Percentiles rank a stretch among this genome's conserved stretches.
Evolutionary conservation across 345 rosid species (phyloP).

Genomic region (Aquilaria malaccensis): DNA sequence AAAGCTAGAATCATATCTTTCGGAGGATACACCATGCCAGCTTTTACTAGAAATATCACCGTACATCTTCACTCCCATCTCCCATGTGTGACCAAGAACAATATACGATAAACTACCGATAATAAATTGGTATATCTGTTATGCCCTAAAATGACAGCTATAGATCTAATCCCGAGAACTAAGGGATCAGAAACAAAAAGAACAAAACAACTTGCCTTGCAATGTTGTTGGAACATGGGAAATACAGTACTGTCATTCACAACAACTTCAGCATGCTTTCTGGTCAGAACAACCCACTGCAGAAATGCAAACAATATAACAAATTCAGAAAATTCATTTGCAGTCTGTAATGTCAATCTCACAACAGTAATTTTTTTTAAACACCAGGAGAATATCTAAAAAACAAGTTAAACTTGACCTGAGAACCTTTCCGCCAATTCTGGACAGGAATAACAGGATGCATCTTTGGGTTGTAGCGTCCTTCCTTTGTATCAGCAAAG

Average conservation of each 20-base stretch:
- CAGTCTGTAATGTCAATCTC: constrained; percentile 7
- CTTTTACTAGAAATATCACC: too few relatives aligned
- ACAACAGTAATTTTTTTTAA: background rate
- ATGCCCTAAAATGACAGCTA: too few relatives aligned
- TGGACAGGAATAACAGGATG: constrained; percentile 59
- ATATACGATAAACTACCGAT: too few relatives aligned
- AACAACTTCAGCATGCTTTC: constrained; percentile 82
- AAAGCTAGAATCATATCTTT: too few relatives aligned
- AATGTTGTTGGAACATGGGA: constrained; percentile 80
- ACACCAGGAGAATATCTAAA: constrained; percentile 11
- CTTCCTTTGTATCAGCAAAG: constrained; percentile 95
- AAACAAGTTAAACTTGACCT: constrained; percentile 40
- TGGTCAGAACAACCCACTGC: constrained; percentile 88
- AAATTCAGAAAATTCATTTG: background rate
- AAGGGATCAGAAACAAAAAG: background rate
- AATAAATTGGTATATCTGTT: too few relatives aligned
- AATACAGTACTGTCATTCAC: constrained; percentile 70
- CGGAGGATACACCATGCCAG: too few relatives aligned
- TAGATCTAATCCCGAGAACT: background rate
- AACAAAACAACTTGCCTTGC: constrained; percentile 56
- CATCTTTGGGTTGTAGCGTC: constrained; percentile 97
- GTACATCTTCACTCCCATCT: too few relatives aligned
- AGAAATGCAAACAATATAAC: constrained; percentile 17
- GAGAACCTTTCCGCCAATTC: constrained; percentile 99
- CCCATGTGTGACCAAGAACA: too few relatives aligned